Evolutionary conservation across 345 rosid species (phyloP).

Genomic region (Gynandropsis gynandra): DNA sequence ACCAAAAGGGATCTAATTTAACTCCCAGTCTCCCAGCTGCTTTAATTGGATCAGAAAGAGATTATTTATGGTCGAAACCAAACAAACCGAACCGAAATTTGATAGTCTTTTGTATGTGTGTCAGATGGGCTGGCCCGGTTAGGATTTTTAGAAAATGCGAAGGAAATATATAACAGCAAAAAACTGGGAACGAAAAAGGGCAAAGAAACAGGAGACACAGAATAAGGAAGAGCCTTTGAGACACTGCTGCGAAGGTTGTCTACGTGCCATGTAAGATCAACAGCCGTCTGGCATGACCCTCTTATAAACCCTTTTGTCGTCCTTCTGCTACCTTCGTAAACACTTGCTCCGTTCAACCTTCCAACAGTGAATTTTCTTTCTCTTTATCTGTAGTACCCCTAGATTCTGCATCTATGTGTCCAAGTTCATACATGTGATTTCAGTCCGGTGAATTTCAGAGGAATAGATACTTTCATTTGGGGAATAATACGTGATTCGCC

Average conservation of each 20-base stretch:
- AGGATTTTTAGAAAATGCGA: conserved; percentile 1
- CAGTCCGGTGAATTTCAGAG: no score
- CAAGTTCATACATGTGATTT: no score
- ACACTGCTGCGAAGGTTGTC: conserved; percentile 7
- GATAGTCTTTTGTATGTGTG: no score
- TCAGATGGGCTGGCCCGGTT: not conserved
- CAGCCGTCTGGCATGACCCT: not conserved
- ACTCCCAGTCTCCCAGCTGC: no score
- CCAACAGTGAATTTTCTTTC: not conserved
- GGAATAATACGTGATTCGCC: not conserved
- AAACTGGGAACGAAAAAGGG: not conserved
- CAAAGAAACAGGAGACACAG: not conserved
- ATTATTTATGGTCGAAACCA: no score
- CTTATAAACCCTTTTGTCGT: conserved; percentile 8
- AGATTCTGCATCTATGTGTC: not conserved
- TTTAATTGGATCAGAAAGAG: no score
- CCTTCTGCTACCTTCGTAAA: not conserved
- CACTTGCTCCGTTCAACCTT: conserved; percentile 11
- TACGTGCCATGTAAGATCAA: conserved; percentile 7
- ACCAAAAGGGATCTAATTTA: no score
- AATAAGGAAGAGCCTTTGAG: conserved; percentile 13
- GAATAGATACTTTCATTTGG: not conserved
- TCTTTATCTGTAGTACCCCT: not conserved
- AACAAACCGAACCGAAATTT: no score
- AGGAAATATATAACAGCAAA: not conserved